Evolutionary conservation across 1,139 yeast genomes (phyloP).

Genomic region (Casaregolazyma suthepensis): DNA sequence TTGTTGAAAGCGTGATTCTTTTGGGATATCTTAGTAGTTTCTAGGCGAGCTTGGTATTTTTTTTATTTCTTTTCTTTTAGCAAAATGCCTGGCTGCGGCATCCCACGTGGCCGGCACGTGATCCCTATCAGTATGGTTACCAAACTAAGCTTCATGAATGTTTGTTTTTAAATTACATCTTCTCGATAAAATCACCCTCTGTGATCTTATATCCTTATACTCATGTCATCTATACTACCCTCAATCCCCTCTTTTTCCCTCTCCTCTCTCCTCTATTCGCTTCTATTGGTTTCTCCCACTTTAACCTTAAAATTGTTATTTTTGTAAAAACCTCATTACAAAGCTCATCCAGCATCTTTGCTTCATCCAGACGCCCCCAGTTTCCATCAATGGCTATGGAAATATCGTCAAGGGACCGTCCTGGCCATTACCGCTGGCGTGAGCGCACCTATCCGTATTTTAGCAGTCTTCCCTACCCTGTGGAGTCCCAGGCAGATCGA

Average conservation of each 20-base stretch:
- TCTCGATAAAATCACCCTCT: too few species aligned
- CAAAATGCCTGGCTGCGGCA: neutral
- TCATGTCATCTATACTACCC: neutral
- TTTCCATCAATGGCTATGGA: neutral
- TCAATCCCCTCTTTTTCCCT: neutral
- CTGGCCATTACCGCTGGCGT: constrained; percentile 6
- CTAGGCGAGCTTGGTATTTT: neutral
- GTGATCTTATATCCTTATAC: neutral
- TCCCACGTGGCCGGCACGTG: neutral
- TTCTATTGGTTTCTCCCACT: neutral
- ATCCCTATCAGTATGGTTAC: neutral
- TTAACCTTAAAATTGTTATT: neutral
- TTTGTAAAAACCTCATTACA: neutral
- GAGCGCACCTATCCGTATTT: constrained; percentile 54
- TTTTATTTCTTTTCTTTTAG: too few species aligned
- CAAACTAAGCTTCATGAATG: neutral
- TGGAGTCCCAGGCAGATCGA: constrained; percentile 64
- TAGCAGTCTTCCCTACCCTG: constrained; percentile 64
- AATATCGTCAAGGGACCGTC: neutral
- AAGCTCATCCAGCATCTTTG: neutral
- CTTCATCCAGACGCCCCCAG: neutral
- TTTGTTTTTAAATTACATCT: too few species aligned
- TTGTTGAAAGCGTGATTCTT: neutral
- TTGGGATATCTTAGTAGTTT: neutral
- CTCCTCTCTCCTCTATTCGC: neutral